Percentiles rank a stretch among this genome's conserved stretches.
Conservation (phyloP, 139 green algal genomes). For the Trebouxia sp. region DNA sequence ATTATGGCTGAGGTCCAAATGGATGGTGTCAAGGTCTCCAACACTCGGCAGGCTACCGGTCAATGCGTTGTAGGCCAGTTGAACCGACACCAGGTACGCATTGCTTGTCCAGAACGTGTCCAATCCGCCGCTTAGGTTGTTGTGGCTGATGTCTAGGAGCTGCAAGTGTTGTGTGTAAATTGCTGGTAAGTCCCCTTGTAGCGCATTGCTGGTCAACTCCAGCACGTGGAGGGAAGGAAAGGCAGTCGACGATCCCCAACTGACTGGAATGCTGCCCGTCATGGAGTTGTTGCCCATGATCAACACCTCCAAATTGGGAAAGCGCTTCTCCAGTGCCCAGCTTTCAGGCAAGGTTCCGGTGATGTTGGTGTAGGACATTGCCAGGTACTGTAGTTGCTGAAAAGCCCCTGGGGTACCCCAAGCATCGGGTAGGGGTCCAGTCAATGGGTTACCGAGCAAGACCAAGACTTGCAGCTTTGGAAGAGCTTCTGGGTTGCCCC, state of each 20-base stretch:
- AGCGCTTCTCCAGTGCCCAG: not conserved
- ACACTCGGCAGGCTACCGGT: not conserved
- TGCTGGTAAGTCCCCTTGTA: too few species aligned
- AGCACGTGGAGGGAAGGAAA: not conserved
- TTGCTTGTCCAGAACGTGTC: too few species aligned
- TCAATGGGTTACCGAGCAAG: not conserved
- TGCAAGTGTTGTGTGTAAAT: too few species aligned
- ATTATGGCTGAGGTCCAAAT: not conserved
- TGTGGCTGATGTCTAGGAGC: too few species aligned
- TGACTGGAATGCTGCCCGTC: not conserved
- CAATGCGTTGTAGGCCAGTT: not conserved
- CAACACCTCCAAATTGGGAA: not conserved
- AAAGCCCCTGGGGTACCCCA: not conserved
- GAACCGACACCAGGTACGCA: not conserved
- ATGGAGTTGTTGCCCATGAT: not conserved
- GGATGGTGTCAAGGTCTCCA: not conserved
- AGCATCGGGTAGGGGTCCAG: not conserved
- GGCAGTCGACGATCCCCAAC: not conserved
- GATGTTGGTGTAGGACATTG: not conserved
- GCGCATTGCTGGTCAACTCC: not conserved
- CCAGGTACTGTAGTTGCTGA: not conserved
- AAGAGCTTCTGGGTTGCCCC: not conserved
- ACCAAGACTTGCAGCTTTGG: not conserved
- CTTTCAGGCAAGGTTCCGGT: not conserved
- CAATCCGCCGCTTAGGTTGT: too few species aligned